phyloP scores from a whole-genome alignment of 345 rosid species.

The Brassica napus region Da-Ae NC_063452.1:57832501-57833000 shows the following conservation, averaged over 20 bases:
- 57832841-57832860: conserved; percentile 39
- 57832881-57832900: conserved; percentile 40
- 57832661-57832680: not conserved
- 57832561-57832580: conserved; percentile 86
- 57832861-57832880: conserved; percentile 57
- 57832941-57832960: conserved; percentile 75
- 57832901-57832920: conserved; percentile 66
- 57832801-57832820: conserved; percentile 65
- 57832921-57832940: conserved; percentile 73
- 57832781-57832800: conserved; percentile 49
- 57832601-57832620: not conserved
- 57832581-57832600: conserved; percentile 78
- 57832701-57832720: conserved; percentile 78
- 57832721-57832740: conserved; percentile 93
- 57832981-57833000: conserved; percentile 78
- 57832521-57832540: conserved; percentile 89
- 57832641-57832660: too few species aligned
- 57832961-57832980: conserved; percentile 83
- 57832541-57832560: conserved; percentile 98
- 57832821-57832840: conserved; percentile 53
- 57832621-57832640: too few species aligned
- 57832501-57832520: conserved; percentile 83
- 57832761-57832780: conserved; percentile 61
- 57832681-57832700: not conserved
- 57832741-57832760: conserved; percentile 77